Base-by-base conservation (phyloP, 495 filamentous ascomycete species). In the Tuber umbilicatum region DNA sequence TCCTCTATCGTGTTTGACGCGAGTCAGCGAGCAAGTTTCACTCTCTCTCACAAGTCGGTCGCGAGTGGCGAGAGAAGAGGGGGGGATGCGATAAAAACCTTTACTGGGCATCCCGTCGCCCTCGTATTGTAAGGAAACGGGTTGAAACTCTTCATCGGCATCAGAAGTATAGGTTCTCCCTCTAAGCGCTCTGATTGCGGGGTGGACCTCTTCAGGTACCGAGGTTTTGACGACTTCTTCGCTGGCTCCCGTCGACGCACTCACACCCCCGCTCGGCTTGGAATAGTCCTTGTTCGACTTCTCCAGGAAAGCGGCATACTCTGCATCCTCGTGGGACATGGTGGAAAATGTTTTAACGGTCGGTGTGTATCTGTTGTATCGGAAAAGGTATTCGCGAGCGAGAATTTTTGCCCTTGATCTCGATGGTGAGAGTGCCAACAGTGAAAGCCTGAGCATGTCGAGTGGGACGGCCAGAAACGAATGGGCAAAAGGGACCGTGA, bases 111-210 rank as follows among this genome's bases (percentile, higher is more conserved):
- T 74, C 69, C 64, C 72, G 37, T 37, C 86, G 87, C 75, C 75
- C 27, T 83, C 82, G 86, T 87, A 91, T 73, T 81, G 81, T 76
- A 91, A 78, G 39, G 84, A 85, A 35, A 92, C 87, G 2, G 87
- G 86, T 81, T 90, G 89, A 80, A 91, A 92, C 14, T 89, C 88
- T 84, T 91, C 89, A 76, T 92, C 90, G 5, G 88, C 85, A 37
- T 92, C 90, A 27, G 89, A 90, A 23, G 86, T 77, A 77, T 90
- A 91, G 80, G 85, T 87, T 50, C 78, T 76, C 50, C 77, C 78
- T 5, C 60, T 73, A 45, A 81, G 79, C 21, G 75, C 78, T 5
- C 42, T 68, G 31, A 80, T 50, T 41, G 78, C 79, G 14, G 79
- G 75, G 39, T 80, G 78, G 5, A 70, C 74, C 23, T 71, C 60